These are phyloP conservation scores for Debaryomyces tyrocola DNA, from an alignment of 805 yeast species.

Conservation along the genomic window DNA sequence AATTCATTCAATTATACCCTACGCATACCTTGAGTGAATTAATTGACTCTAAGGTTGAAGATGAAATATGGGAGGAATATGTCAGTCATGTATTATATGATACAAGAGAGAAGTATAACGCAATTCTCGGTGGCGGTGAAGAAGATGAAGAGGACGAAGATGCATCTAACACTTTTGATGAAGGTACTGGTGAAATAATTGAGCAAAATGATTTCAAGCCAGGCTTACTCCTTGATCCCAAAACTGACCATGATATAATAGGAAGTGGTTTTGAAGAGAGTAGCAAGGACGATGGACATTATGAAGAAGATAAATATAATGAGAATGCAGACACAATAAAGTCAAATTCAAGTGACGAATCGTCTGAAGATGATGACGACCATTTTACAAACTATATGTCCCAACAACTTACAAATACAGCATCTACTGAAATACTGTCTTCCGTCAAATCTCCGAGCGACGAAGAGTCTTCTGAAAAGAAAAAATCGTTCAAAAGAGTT, in stretches of 20 bases:
- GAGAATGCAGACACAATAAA: conserved; percentile 10
- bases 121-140: conserved; percentile 82
- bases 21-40: conserved; percentile 34
- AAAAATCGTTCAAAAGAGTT: conserved; percentile 19
- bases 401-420: conserved; percentile 63
- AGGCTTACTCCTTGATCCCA: conserved; percentile 30
- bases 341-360: conserved; percentile 28
- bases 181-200: conserved; percentile 38
- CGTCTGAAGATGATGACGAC: conserved; percentile 46
- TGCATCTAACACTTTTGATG: conserved; percentile 30
- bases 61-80: conserved; percentile 72
- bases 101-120: conserved; percentile 91
- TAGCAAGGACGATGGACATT: conserved; percentile 21
- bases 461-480: conserved; percentile 58
- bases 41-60: conserved; percentile 39
- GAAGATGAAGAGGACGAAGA: conserved; percentile 42
- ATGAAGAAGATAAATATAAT: conserved; percentile 13
- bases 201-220: conserved; percentile 31
- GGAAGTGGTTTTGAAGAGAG: conserved; percentile 24
- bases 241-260: conserved; percentile 27
- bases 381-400: conserved; percentile 75
- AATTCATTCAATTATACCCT: conserved; percentile 58
- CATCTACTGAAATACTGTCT: conserved; percentile 33
- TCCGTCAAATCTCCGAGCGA: conserved; percentile 48
- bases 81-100: conserved; percentile 81